Base-by-base conservation (phyloP, 495 filamentous ascomycete species). In the Penicillium tannophilum region DNA sequence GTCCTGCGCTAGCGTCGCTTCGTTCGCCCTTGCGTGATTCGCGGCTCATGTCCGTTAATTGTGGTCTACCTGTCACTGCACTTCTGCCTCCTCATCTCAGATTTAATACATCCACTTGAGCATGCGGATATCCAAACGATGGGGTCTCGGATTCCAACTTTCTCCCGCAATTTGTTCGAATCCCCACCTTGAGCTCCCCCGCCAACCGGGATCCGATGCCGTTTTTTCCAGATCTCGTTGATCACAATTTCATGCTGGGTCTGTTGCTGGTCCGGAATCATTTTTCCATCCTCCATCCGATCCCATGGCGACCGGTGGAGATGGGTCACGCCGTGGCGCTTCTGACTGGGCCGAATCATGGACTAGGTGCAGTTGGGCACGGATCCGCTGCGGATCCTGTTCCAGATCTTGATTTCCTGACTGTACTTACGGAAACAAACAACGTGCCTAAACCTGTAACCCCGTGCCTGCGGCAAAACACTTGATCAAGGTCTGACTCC, bases 21-120 rank as follows among this genome's bases (percentile, higher is more conserved):
- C 53, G 20, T 55, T 56, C 53, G 19, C 59, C 60, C 60, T 58
- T 58, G 36, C 60, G 55, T 20, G 11, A 56, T 36, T 52, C 48
- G 42, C 50, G 50, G 46, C 11, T 47, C 48, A 36, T 36, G n/a
- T 35, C 19, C 9, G 16, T 6, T 17, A 41, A 47, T n/a, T 47
- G 45, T 24, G 33, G 33, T 12, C 33, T 36, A 28, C 28, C 28
- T 28, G 28, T 28, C 28, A 28, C 6, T 28, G 28, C 4, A 28
- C 28, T 28, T 28, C 3, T 28, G 28, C 28, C 28, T 3, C 28
- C 33, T 36, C 9, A 12, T 36, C 33, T 36, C 33, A 36, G 9
- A 11, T 36, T 36, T 28, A 28, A 28, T 7, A 7, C 10, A 14
- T 11, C 33, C 33, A 12, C 12, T 10, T 12, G 10, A 36, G 10